These are phyloP conservation scores for Blastomyces percursus DNA, from an alignment of 2,329 filamentous ascomycete species.

Conservation along the genomic window DNA sequence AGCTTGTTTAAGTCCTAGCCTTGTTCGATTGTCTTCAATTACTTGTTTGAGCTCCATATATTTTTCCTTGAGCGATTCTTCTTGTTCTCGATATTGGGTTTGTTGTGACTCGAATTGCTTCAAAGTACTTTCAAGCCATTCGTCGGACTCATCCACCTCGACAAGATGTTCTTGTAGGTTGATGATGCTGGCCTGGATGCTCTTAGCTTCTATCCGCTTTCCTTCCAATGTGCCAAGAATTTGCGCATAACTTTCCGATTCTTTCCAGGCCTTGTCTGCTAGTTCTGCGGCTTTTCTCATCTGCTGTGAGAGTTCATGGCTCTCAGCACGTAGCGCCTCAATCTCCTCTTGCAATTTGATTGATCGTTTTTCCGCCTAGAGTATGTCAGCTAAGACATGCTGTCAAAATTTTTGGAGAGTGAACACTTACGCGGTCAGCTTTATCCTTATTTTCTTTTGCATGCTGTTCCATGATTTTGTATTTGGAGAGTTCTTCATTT, in stretches of 20 bases:
- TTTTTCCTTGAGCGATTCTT: constrained; percentile 50
- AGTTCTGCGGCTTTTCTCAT: constrained; percentile 37
- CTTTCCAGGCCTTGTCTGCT: constrained; percentile 56
- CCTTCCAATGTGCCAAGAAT: constrained; percentile 65
- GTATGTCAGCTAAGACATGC: neutral
- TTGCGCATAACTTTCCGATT: constrained; percentile 61
- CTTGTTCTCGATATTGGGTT: constrained; percentile 51
- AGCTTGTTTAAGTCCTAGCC: constrained; percentile 32
- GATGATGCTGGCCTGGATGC: constrained; percentile 57
- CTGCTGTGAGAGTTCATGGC: constrained; percentile 45
- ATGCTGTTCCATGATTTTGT: constrained; percentile 64
- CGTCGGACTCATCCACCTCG: constrained; percentile 67
- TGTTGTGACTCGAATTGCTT: constrained; percentile 70
- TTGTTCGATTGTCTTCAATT: constrained; percentile 38
- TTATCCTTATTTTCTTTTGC: constrained; percentile 77
- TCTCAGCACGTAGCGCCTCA: constrained; percentile 48
- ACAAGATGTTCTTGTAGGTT: constrained; percentile 62
- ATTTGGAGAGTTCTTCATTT: constrained; percentile 59
- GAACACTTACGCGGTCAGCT: constrained; percentile 50
- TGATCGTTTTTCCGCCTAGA: constrained; percentile 50
- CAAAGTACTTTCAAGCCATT: constrained; percentile 59
- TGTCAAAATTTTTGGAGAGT: neutral
- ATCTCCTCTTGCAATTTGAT: constrained; percentile 53
- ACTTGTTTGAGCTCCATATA: constrained; percentile 53
- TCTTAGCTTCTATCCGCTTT: constrained; percentile 63